These are phyloP conservation scores for Porcisia deanei DNA, from an alignment of 208 protist genomes.

Conservation along the genomic window DNA sequence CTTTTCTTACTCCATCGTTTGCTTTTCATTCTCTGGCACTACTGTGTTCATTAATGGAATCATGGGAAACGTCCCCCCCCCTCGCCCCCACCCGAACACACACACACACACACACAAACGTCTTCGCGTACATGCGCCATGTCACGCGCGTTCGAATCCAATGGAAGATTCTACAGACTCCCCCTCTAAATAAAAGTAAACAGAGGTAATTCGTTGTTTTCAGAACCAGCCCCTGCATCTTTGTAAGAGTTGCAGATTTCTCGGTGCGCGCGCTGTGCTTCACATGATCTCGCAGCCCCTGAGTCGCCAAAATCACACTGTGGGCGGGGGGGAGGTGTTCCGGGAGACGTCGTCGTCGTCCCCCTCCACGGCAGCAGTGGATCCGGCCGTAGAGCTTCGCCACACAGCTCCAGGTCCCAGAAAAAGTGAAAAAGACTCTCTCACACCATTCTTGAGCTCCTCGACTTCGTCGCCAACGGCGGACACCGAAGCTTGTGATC, in stretches of 20 bases:
- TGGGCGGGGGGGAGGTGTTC: background rate
- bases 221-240: no score
- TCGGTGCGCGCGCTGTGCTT: background rate
- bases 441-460: background rate
- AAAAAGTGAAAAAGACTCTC: background rate
- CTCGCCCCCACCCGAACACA: background rate
- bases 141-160: no score
- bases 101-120: background rate
- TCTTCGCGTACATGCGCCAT: background rate
- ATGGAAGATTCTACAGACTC: no score
- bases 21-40: no score
- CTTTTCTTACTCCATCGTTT: no score
- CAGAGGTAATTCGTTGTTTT: no score
- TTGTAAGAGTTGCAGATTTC: no score
- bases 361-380: background rate
- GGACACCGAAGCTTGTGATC: background rate
- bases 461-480: background rate
- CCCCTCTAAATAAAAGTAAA: no score
- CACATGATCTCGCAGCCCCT: background rate
- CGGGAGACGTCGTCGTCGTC: background rate
- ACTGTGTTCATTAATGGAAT: no score
- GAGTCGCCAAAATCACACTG: background rate
- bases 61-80: background rate
- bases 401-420: background rate
- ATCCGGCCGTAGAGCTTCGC: background rate